phyloP scores from a whole-genome alignment of 1,284 basidiomycete genomes.

The Phaffia rhodozyma region DNA sequence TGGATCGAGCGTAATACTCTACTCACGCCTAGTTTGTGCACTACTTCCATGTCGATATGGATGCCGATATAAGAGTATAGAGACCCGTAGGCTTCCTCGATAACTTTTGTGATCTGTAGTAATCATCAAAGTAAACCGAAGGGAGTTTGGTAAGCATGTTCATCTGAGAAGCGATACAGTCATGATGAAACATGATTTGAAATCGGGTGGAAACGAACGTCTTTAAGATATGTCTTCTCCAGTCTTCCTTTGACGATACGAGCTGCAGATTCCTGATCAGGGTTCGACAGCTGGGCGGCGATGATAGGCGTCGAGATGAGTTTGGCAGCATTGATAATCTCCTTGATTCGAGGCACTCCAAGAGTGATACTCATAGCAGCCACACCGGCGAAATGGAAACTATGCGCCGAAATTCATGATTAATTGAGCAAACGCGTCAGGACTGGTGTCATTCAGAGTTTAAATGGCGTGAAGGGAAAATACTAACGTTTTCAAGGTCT shows the following conservation, averaged over 20 bases:
- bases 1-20: neutral
- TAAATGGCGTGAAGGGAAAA: neutral
- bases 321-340: constrained; percentile 99
- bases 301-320: constrained; percentile 96
- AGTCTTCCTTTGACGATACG: constrained; percentile 94
- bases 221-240: constrained; percentile 89
- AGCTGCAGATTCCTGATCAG: constrained; percentile 74
- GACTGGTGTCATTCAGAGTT: neutral
- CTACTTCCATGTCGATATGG: constrained; percentile 80
- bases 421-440: neutral
- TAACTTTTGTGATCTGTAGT: constrained; percentile 66
- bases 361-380: constrained; percentile 99
- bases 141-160: neutral
- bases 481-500: constrained; percentile 67
- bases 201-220: constrained; percentile 45
- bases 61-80: constrained; percentile 88
- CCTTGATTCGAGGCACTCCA: constrained; percentile 98
- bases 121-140: neutral
- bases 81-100: constrained; percentile 93
- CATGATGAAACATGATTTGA: neutral
- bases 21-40: constrained; percentile 73
- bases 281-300: constrained; percentile 80
- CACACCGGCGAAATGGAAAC: constrained; percentile 98
- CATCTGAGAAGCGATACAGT: neutral
- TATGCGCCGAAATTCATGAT: neutral